Evolutionary conservation across 306 rosid species (phyloP).

Genomic region (Ziziphus jujuba): DNA sequence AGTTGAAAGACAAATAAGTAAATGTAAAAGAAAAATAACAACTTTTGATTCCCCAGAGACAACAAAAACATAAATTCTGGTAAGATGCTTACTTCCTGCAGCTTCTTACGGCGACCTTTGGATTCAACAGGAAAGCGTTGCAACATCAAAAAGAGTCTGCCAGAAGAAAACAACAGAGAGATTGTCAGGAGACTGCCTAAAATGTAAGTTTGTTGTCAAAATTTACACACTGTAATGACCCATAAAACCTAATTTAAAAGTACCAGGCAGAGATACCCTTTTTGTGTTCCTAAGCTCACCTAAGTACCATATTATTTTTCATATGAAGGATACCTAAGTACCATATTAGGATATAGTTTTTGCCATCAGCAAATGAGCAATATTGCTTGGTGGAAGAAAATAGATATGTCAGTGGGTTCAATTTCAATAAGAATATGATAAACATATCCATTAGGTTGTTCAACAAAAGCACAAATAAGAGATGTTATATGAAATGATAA

Average conservation of each 20-base stretch:
- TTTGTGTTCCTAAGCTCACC: too few species aligned
- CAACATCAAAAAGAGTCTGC: conserved; percentile 95
- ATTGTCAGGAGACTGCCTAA: conserved; percentile 3
- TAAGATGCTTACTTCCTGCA: conserved; percentile 74
- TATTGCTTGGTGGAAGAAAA: not conserved
- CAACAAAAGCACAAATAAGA: not conserved
- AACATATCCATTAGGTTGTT: too few species aligned
- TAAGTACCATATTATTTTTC: too few species aligned
- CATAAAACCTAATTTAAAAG: too few species aligned
- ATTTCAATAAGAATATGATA: too few species aligned
- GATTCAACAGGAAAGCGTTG: conserved; percentile 99
- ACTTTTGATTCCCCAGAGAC: not conserved
- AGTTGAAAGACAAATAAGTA: not conserved
- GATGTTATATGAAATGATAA: not conserved
- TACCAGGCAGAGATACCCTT: too few species aligned
- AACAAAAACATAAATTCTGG: not conserved
- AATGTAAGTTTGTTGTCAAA: conserved; percentile 6
- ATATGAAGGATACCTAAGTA: too few species aligned
- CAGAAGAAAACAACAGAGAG: conserved; percentile 27
- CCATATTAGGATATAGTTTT: too few species aligned
- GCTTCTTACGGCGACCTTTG: conserved; percentile 97
- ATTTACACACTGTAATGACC: too few species aligned
- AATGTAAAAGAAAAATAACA: not conserved
- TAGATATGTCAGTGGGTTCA: not conserved
- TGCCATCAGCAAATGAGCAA: too few species aligned